Evolutionary conservation across 176 grass and related monocot species (phyloP).

Genomic region (bread wheat (Triticum aestivum)): IWGSC_CS_RefSeq_v2.1 NC_057795.1:344146861-344147360

Average conservation of each 20-base stretch:
- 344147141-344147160: background rate
- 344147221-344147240: too few relatives aligned
- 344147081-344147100: background rate
- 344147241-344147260: too few relatives aligned
- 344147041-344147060: slow-evolving; percentile 15
- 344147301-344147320: too few relatives aligned
- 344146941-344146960: slow-evolving; percentile 25
- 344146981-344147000: slow-evolving; percentile 35
- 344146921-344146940: slow-evolving; percentile 13
- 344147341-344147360: too few relatives aligned
- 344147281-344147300: too few relatives aligned
- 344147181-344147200: too few relatives aligned
- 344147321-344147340: too few relatives aligned
- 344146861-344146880: slow-evolving; percentile 42
- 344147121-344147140: background rate
- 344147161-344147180: background rate
- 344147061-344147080: background rate
- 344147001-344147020: slow-evolving; percentile 34
- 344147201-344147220: too few relatives aligned
- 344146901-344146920: slow-evolving; percentile 47
- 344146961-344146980: slow-evolving; percentile 26
- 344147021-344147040: slow-evolving; percentile 18
- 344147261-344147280: too few relatives aligned
- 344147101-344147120: background rate
- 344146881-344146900: slow-evolving; percentile 26